Evolutionary conservation across 2,329 filamentous ascomycete species (phyloP), one percentile per base, ranked within the genome.

Genomic region (Sporothrix pallida): DNA sequence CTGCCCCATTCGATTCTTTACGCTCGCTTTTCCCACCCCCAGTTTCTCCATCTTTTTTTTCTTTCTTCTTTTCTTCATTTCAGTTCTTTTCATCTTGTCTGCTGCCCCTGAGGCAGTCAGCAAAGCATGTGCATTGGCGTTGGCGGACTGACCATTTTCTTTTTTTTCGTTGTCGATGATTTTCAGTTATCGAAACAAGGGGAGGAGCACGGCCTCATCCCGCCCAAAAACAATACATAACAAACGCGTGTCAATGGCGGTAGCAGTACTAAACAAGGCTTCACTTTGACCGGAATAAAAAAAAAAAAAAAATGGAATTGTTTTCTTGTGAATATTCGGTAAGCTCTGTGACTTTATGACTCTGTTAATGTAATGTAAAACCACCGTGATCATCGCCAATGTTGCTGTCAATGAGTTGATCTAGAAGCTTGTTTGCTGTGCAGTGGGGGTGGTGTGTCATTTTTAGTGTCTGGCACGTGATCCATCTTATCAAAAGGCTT

Each of bases 121-220:
- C 12, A 26, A 62, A 60, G 68, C 69, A 48, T 62, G 69, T 60
- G 54, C 54, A 71, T 70, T 73, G 63, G 63, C 72, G 72, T 73
- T 60, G 72, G 63, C 10, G 71, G 70, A 65, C n/a, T 50, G 42
- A 68, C 46, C 65, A 37, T 31, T 31, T 50, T 15, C n/a, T 42
- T 13, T 12, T 13, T 12, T 56, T 56, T 56, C 31, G 31, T 37
- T 37, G 31, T 31, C 37, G 54, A 63, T 42, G 23, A 58, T 60
- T 37, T 37, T 37, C 31, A 37, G 31, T 37, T 44, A 42, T 56
- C 46, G 65, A 60, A 60, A 10, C 20, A 46, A 31, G 17, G 26
- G n/a, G 13, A 26, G 68, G 68, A 56, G 52, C 50, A 8, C 9
- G 50, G 50, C 26, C 50, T 70, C 67, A 20, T 26, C 17, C 20